Base-by-base conservation (phyloP, 108 stramenopile species). In the Cyclotella atomus region DNA sequence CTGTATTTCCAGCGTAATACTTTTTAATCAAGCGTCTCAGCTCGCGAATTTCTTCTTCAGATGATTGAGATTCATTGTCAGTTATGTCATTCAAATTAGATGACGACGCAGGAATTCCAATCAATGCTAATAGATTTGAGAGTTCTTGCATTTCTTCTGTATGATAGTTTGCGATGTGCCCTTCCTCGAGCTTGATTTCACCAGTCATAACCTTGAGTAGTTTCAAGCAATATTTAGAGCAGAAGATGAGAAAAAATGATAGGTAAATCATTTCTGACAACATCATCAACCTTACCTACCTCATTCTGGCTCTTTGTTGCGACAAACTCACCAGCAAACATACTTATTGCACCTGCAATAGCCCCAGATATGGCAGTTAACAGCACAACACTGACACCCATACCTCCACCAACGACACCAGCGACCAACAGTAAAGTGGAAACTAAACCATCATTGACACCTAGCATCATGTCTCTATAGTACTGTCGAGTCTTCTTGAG, bases 271-370 rank as follows among this genome's bases (percentile, higher is more conserved):
- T n/a, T n/a, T n/a, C n/a, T n/a, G n/a, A n/a, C n/a, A n/a, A n/a
- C n/a, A n/a, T n/a, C n/a, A n/a, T n/a, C n/a, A n/a, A 17, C 56
- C 68, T 70, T 28, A 70, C 68, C 35, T 2, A 92, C 89, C 67
- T 92, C 87, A 65, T 92, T 88, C 81, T 92, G 91, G 60, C 74
- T 77, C 68, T 92, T 92, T 14, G 91, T 92, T 23, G 91, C 91
- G 3, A 92, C 85, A 60, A 75, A 92, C 69, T 92, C 91, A 21
- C 91, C 91, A 14, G 91, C 87, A 53, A 79, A 82, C 91, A 92
- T 92, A 47, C 77, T 80, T 17, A 92, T 80, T 30, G 91, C 88
- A 1, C 91, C 91, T 8, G 91, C 91, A 36, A 92, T 44, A 17
- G 88, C 87, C 17, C 91, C 91, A 2, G 91, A 76, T 36, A 92